Percentiles rank a stretch among this genome's conserved stretches.
These are phyloP conservation scores for Ophiocordyceps robertsii DNA, from an alignment of 2,329 filamentous ascomycete genomes.

Conservation along the genomic window DNA sequence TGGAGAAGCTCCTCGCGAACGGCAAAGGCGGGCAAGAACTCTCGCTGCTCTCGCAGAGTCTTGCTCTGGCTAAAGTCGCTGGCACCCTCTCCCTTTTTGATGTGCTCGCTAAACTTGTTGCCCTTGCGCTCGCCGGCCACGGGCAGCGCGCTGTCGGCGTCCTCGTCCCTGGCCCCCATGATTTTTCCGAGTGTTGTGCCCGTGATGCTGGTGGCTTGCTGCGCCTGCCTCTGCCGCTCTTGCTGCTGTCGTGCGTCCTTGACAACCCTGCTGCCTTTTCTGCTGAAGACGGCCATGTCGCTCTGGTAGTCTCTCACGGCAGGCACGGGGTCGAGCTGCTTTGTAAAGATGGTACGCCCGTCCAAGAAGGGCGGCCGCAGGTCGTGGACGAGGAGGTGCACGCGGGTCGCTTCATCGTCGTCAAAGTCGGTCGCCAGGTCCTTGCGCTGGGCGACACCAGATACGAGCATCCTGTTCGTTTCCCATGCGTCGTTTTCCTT, in stretches of 20 bases:
- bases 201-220: constrained; percentile 84
- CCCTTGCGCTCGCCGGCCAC: constrained; percentile 36
- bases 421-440: constrained; percentile 76
- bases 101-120: constrained; percentile 76
- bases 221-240: constrained; percentile 85
- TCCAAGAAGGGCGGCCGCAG: constrained; percentile 89
- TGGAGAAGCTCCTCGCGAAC: constrained; percentile 85
- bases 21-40: constrained; percentile 89
- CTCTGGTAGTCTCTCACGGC: constrained; percentile 90
- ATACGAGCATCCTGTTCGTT: constrained; percentile 95
- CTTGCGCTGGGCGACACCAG: constrained; percentile 81
- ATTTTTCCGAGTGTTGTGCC: constrained; percentile 88
- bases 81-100: constrained; percentile 75
- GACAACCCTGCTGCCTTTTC: constrained; percentile 88
- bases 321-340: constrained; percentile 88
- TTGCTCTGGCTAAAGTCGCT: constrained; percentile 92
- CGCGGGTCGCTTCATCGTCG: constrained; percentile 77
- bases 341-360: constrained; percentile 90
- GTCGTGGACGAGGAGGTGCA: constrained; percentile 88
- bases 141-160: constrained; percentile 78
- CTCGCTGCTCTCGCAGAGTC: constrained; percentile 75
- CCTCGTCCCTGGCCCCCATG: constrained; percentile 88
- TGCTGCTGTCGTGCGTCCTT: constrained; percentile 83
- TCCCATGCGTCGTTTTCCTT: constrained; percentile 98
- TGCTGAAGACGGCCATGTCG: constrained; percentile 96